phyloP scores from a whole-genome alignment of 345 rosid genomes.

The Arabidopsis arenosa region DNA sequence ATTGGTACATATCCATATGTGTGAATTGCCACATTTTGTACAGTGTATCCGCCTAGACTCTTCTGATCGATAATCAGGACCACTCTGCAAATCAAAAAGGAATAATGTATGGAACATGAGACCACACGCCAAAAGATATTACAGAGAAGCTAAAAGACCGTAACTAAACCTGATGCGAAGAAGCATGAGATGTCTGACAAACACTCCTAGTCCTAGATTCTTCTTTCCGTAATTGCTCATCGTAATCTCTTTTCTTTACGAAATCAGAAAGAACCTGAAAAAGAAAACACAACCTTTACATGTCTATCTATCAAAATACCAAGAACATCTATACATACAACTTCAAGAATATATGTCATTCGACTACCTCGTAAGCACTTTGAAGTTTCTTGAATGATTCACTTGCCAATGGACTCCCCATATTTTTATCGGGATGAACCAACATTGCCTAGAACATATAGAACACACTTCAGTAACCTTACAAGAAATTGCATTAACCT shows the following conservation, averaged over 20 bases:
- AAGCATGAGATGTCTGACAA: slow-evolving; percentile 52
- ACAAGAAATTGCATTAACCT: slow-evolving; percentile 1
- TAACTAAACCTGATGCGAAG: slow-evolving; percentile 65
- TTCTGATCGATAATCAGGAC: slow-evolving; percentile 70
- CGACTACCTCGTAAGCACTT: slow-evolving; percentile 88
- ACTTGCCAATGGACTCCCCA: slow-evolving; percentile 92
- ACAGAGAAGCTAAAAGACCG: slow-evolving; percentile 20
- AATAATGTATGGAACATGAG: neutral
- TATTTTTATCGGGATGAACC: slow-evolving; percentile 99
- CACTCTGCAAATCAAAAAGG: slow-evolving; percentile 50
- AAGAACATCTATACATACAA: slow-evolving; percentile 10
- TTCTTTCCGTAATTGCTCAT: slow-evolving; percentile 86
- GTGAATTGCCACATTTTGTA: slow-evolving; percentile 90
- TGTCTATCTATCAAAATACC: neutral
- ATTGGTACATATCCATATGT: slow-evolving; percentile 94
- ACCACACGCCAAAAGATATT: slow-evolving; percentile 5
- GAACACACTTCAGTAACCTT: slow-evolving; percentile 22
- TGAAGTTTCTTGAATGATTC: slow-evolving; percentile 99
- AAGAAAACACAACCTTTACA: slow-evolving; percentile 1
- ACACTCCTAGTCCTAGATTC: slow-evolving; percentile 79
- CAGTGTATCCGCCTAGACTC: slow-evolving; percentile 98
- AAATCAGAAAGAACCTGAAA: slow-evolving; percentile 89
- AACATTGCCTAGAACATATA: slow-evolving; percentile 84
- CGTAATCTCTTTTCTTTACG: slow-evolving; percentile 86
- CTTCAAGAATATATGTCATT: neutral